Conservation (phyloP, 108 stramenopile genomes). For the Chaetoceros tenuissimus region DNA sequence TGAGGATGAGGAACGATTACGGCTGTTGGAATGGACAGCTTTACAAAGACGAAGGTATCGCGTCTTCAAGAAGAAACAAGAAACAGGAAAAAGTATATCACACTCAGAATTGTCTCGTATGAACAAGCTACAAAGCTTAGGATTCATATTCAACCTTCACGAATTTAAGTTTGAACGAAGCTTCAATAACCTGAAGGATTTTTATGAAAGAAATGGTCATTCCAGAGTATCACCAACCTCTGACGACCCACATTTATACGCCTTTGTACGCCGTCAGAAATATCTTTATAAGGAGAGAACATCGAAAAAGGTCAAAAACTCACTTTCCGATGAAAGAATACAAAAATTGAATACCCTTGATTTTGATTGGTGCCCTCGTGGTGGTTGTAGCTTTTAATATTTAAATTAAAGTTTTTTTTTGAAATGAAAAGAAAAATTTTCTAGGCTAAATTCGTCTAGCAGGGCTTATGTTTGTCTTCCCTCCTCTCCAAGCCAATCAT, state of each 20-base stretch:
- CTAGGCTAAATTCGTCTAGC: too few species aligned
- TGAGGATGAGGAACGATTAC: neutral
- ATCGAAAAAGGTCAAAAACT: neutral
- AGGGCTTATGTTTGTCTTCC: too few species aligned
- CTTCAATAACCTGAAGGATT: neutral
- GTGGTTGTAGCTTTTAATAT: too few species aligned
- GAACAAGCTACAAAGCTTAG: neutral
- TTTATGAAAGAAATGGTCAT: neutral
- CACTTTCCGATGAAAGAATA: neutral
- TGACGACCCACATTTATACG: neutral
- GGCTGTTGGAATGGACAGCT: neutral
- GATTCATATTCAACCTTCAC: neutral
- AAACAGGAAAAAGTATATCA: neutral
- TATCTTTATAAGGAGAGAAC: neutral
- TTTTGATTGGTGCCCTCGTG: neutral
- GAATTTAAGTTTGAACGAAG: neutral
- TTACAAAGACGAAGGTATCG: neutral
- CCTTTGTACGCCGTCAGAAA: neutral
- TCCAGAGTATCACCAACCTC: neutral
- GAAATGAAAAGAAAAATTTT: too few species aligned
- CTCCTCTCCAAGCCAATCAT: too few species aligned
- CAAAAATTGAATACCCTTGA: neutral
- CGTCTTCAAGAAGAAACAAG: neutral
- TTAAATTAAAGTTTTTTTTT: too few species aligned
- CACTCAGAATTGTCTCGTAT: neutral